These are phyloP conservation scores for Ogataea methanolica DNA, from an alignment of 805 yeast genomes.

Conservation along the genomic window DNA sequence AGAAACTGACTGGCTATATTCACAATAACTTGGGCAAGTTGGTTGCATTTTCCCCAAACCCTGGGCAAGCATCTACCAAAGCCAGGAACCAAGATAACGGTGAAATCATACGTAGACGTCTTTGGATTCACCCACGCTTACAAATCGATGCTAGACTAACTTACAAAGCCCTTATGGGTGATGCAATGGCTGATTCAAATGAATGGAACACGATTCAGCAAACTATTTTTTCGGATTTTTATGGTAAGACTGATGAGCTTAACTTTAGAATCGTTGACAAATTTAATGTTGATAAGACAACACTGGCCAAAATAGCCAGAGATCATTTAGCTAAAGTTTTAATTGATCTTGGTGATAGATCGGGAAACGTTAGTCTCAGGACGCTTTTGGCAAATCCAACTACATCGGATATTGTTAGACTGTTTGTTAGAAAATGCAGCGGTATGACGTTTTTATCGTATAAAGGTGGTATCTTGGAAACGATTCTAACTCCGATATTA, in stretches of 20 bases:
- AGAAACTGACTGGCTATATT: too few species aligned
- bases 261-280: conserved; percentile 23
- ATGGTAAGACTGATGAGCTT: conserved; percentile 4
- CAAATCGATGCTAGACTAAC: conserved; percentile 28
- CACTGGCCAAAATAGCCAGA: background rate
- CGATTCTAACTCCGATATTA: conserved; percentile 20
- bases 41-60: too few species aligned
- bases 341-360: conserved; percentile 12
- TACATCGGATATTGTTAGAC: conserved; percentile 19
- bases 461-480: conserved; percentile 22
- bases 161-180: conserved; percentile 22
- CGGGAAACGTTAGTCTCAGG: conserved; percentile 9
- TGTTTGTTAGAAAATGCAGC: conserved; percentile 21
- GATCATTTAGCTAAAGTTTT: conserved; percentile 12
- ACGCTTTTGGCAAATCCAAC: conserved; percentile 14
- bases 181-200: conserved; percentile 14
- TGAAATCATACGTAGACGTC: conserved; percentile 18
- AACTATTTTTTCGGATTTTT: conserved; percentile 27
- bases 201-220: conserved; percentile 19
- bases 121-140: conserved; percentile 33
- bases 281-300: conserved; percentile 6
- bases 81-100: background rate
- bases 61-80: too few species aligned
- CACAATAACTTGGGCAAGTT: too few species aligned
- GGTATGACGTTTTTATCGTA: conserved; percentile 17